Conservation (phyloP, 345 rosid genomes). For the Cardamine chenopodiifolia region DNA sequence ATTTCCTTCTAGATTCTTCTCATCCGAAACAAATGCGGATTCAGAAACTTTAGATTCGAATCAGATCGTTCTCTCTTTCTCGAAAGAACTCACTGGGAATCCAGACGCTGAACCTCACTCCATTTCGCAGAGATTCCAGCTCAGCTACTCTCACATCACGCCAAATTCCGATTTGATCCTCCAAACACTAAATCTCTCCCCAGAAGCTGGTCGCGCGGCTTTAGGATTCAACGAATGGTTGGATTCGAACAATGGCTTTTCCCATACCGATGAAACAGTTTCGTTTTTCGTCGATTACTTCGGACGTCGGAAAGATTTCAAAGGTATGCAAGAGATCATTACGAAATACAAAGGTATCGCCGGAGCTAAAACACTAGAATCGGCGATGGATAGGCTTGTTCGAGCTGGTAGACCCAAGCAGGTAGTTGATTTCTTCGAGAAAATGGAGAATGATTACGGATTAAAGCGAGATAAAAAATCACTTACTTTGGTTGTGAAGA, state of each 20-base stretch:
- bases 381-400: constrained; percentile 68
- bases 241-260: constrained; percentile 47
- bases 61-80: constrained; percentile 62
- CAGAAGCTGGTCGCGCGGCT: constrained; percentile 78
- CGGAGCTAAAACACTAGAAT: constrained; percentile 58
- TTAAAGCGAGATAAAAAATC: constrained; percentile 68
- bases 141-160: constrained; percentile 74
- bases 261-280: constrained; percentile 70
- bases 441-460: constrained; percentile 78
- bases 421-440: constrained; percentile 68
- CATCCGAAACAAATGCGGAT: constrained; percentile 42
- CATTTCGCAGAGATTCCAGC: constrained; percentile 62
- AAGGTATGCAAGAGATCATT: constrained; percentile 70
- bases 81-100: constrained; percentile 62
- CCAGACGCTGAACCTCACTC: constrained; percentile 54
- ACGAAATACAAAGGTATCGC: constrained; percentile 51
- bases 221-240: constrained; percentile 81
- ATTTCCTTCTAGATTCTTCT: constrained; percentile 43
- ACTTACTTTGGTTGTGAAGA: constrained; percentile 64
- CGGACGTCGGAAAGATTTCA: constrained; percentile 93
- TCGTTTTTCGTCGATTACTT: constrained; percentile 79
- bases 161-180: constrained; percentile 60
- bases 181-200: constrained; percentile 67
- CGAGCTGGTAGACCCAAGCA: constrained; percentile 79
- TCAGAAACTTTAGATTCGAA: constrained; percentile 35